Base-by-base conservation (phyloP, 1,284 basidiomycete genomes). In the Pyrrhoderma noxium region DNA sequence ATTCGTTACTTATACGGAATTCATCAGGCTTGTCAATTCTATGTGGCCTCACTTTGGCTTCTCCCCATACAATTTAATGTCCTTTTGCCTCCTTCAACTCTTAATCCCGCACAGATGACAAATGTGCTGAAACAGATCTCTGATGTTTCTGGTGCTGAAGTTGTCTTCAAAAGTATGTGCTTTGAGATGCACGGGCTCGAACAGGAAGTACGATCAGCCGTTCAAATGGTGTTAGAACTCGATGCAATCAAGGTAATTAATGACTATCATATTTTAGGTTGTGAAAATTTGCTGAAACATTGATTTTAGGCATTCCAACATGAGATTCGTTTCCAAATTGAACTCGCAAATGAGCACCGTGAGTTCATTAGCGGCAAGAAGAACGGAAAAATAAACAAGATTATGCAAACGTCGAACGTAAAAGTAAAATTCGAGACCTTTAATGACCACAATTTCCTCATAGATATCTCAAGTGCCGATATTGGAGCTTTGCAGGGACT, bases 381-480 rank as follows among this genome's bases (percentile, higher is more conserved):
- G 76, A 96, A 96, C 60, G 93, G 93, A 56, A 97, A 97, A 71
- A 92, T 96, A 66, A 96, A 96, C 75, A 96, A 96, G 72, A 94
- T 96, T 65, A 96, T 95, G 91, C 93, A 95, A 70, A 87, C 85
- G 5, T 88, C 91, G 34, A 90, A 89, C 62, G 93, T 95, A 61
- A 95, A 96, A 69, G 97, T 99, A 77, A 97, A 97, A 71, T 99
- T 98, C 62, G 95, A 99, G 74, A 96, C 94, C 2, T 93, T 97
- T 73, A 94, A 97, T 67, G 94, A 98, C 66, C 89, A 96, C 73
- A 99, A 99, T 69, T 99, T 99, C 73, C 77, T 98, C 61, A 98
- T 99, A 66, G 93, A 97, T 67, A 85, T 93, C 59, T 79, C 89
- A 16, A 89, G 90, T 21, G 86, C 80, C 58, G 89, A 93, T 63